Evolutionary conservation across 305 asterid species (phyloP).

Genomic region (Fraxinus nigra): DNA sequence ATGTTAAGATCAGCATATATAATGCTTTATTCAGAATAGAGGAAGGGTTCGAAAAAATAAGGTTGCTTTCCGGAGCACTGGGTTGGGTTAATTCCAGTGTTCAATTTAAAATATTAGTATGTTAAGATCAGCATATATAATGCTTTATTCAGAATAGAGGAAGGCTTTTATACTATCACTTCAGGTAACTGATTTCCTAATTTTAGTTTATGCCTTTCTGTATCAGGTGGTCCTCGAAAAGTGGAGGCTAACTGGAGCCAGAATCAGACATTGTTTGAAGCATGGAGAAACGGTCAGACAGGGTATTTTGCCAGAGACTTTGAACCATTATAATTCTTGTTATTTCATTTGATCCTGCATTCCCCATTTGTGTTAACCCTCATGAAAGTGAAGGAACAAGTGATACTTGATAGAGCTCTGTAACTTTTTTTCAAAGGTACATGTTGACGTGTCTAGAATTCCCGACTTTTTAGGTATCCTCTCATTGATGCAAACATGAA

Average conservation of each 20-base stretch:
- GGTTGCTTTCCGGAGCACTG: not conserved
- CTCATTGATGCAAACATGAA: constrained; percentile 89
- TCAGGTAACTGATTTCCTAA: not conserved
- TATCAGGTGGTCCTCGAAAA: constrained; percentile 75
- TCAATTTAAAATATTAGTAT: not conserved
- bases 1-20: not conserved
- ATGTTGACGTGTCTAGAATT: constrained; percentile 15
- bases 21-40: not conserved
- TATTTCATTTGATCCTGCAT: not conserved
- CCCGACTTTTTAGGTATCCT: constrained; percentile 60
- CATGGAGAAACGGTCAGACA: constrained; percentile 77
- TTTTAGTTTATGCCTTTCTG: not conserved
- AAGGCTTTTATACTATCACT: not conserved
- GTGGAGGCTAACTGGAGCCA: constrained; percentile 65
- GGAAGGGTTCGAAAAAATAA: not conserved
- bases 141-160: not conserved
- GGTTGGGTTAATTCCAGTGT: not conserved
- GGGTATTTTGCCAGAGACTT: constrained; percentile 45
- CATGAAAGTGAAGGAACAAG: not conserved
- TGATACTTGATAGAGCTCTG: not conserved
- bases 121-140: not conserved
- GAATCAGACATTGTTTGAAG: constrained; percentile 62
- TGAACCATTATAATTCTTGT: not conserved
- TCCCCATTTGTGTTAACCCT: not conserved
- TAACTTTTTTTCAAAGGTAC: not conserved